These are phyloP conservation scores for Spiraea crenata DNA, from an alignment of 331 rosid genomes.

Conservation along the genomic window DNA sequence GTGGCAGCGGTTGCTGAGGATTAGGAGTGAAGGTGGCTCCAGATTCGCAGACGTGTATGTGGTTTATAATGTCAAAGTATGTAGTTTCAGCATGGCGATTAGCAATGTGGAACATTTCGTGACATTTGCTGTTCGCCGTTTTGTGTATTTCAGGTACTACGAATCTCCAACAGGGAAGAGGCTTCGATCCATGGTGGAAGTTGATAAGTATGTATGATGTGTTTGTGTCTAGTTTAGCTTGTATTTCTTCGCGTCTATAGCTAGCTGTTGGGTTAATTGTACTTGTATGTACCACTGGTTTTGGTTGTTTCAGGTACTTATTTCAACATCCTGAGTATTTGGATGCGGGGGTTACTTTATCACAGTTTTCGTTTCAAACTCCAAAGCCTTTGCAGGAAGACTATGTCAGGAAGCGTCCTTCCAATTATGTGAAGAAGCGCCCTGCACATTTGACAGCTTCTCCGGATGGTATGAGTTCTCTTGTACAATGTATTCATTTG, in stretches of 20 bases:
- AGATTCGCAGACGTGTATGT: constrained; percentile 88
- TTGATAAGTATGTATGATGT: constrained; percentile 60
- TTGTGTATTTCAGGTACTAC: constrained; percentile 62
- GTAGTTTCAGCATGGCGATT: neutral
- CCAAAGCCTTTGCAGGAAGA: constrained; percentile 81
- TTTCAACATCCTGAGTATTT: constrained; percentile 67
- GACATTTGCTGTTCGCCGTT: neutral
- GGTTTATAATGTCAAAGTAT: neutral
- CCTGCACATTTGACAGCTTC: constrained; percentile 42
- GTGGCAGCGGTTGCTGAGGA: constrained; percentile 82
- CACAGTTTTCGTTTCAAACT: constrained; percentile 72
- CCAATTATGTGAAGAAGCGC: constrained; percentile 73
- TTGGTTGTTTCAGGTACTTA: constrained; percentile 51
- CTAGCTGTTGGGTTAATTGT: neutral
- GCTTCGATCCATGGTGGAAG: constrained; percentile 83
- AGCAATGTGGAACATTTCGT: neutral
- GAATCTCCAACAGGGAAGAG: constrained; percentile 82
- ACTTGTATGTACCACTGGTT: constrained; percentile 11
- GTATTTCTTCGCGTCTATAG: constrained; percentile 14
- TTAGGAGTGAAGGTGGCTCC: constrained; percentile 86
- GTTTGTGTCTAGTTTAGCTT: neutral
- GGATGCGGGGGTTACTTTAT: constrained; percentile 50
- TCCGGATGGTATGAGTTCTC: constrained; percentile 42
- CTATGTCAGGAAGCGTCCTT: constrained; percentile 82
- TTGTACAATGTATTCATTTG: constrained; percentile 1